Conservation (phyloP, 192 early-diverging fungal species). For the Backusella parvicylindrica region DNA sequence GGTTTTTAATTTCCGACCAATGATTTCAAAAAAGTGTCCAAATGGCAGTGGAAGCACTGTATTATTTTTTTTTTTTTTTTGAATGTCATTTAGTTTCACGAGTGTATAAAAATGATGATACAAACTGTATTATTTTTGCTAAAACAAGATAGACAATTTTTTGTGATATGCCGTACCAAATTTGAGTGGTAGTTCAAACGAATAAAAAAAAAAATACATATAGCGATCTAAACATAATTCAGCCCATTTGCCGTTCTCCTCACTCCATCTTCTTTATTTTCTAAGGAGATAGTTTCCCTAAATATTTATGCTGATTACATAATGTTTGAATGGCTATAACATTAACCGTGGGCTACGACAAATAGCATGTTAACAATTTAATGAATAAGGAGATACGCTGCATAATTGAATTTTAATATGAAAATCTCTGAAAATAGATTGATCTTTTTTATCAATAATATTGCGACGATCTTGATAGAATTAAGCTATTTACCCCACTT, state of each 20-base stretch:
- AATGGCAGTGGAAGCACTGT: too few species aligned
- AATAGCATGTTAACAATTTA: background rate
- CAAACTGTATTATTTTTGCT: background rate
- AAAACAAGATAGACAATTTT: background rate
- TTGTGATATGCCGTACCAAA: background rate
- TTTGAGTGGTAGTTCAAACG: background rate
- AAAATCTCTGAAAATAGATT: background rate
- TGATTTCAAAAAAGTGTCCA: too few species aligned
- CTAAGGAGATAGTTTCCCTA: background rate
- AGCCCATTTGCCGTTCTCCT: background rate
- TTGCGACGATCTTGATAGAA: background rate
- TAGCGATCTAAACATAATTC: background rate
- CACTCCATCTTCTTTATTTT: background rate
- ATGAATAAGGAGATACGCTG: background rate
- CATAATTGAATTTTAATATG: background rate
- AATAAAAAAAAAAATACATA: background rate
- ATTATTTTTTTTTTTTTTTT: background rate
- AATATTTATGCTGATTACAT: background rate
- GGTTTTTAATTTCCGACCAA: too few species aligned
- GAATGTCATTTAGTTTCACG: background rate
- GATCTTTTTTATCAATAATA: background rate
- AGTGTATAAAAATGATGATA: background rate
- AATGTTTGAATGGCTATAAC: background rate
- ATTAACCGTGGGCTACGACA: background rate
- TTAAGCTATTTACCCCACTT: slow-evolving; percentile 1